A percentile compares a stretch with the other conserved stretches of the same genome.
These are phyloP conservation scores for Nicotiana otophora DNA, from an alignment of 257 asterid species.

Conservation along the genomic window DNA sequence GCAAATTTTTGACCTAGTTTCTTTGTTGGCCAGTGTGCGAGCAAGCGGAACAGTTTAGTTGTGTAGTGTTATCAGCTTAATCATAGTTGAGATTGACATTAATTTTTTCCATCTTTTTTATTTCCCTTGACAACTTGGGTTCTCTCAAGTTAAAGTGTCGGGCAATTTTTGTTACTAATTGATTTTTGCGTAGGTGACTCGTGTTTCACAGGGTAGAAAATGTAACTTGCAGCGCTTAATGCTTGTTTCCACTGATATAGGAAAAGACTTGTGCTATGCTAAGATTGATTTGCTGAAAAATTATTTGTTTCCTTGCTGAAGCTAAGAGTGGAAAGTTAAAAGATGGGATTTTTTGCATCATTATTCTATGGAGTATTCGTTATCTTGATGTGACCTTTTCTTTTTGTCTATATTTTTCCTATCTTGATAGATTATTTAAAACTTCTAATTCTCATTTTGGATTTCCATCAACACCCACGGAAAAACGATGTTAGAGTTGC, in stretches of 20 bases:
- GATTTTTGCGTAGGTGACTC: neutral
- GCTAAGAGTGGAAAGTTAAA: neutral
- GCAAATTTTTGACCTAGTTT: slow-evolving; percentile 3
- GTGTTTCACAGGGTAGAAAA: neutral
- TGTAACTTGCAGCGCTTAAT: neutral
- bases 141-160: neutral
- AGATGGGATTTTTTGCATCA: neutral
- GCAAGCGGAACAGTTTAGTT: neutral
- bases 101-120: neutral
- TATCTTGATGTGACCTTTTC: neutral
- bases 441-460: neutral
- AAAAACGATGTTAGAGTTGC: neutral
- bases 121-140: neutral
- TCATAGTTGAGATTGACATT: slow-evolving; percentile 17
- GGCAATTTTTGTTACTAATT: neutral
- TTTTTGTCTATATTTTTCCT: neutral
- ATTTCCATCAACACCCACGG: neutral
- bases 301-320: neutral
- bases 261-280: neutral
- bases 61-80: neutral
- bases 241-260: neutral
- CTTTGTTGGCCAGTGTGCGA: slow-evolving; percentile 9
- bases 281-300: neutral
- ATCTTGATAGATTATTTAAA: neutral
- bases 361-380: neutral